Base-by-base conservation (phyloP, 2,329 filamentous ascomycete genomes). In the Aureobasidium sp. region DNA sequence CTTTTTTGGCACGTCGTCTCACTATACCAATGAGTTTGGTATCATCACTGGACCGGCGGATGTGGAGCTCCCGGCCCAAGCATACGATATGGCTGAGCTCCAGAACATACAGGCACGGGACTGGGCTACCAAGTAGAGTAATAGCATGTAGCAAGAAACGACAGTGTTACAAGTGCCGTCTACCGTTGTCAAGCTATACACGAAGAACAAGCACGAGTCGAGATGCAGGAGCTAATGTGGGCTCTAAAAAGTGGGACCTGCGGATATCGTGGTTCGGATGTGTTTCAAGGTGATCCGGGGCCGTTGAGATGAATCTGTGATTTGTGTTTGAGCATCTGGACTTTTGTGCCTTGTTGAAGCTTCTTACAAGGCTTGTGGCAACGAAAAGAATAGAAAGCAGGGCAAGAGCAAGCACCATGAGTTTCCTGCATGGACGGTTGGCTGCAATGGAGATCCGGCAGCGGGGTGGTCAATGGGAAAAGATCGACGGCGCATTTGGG, bases 41-140 rank as follows among this genome's bases (percentile, higher is more conserved):
- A 80, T 81, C 55, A 72, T 82, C 22, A 81, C 76, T 1, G 77
- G 74, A 5, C 75, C 77, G 0, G 74, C 69, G 60, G 70, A 69
- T 39, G 68, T 76, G 3, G 72, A 74, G 7, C 64, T 80, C 14
- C 78, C 79, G 0, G 71, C 72, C 1, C 64, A 63, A 7, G 69
- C 78, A 1, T 81, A 77, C 65, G 73, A 75, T 17, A 69, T 80
- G 70, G 63, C 70, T 8, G 76, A 80, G 65, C 65, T 81, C 36
- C 74, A 72, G 63, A 78, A 79, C 29, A 67, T 63, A n/a, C 53
- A 62, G 45, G n/a, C 49, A 17, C 27, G 31, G 37, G 51, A 27
- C 14, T 39, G 49, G 49, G 20, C 31, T 15, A 5, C 11, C 31
- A 51, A 48, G n/a, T 44, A 44, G 20, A 44, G 22, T 9, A 36